A percentile compares a stretch with the other conserved stretches of the same genome.
Conservation (phyloP, 495 filamentous ascomycete genomes). For the Niebla homalea region DNA sequence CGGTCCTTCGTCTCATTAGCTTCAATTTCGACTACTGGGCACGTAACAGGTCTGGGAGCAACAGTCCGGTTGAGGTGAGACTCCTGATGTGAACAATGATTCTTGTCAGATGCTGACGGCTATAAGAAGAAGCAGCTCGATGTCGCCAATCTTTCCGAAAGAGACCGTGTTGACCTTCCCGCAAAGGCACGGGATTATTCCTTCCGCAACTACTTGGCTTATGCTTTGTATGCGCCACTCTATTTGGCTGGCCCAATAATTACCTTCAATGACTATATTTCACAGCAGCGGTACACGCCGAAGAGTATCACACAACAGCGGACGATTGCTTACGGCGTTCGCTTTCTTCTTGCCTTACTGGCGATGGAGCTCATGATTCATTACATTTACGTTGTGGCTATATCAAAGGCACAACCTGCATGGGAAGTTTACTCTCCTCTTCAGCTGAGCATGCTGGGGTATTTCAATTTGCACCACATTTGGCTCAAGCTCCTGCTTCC, state of each 20-base stretch:
- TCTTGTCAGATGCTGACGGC: slow-evolving; percentile 37
- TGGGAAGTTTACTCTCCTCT: slow-evolving; percentile 79
- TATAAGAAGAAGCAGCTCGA: slow-evolving; percentile 98
- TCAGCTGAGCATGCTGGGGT: slow-evolving; percentile 82
- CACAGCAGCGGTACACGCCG: slow-evolving; percentile 62
- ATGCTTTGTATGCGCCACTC: slow-evolving; percentile 79
- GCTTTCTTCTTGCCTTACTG: slow-evolving; percentile 71
- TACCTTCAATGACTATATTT: slow-evolving; percentile 97
- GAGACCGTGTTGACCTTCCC: slow-evolving; percentile 68
- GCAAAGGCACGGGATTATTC: slow-evolving; percentile 56
- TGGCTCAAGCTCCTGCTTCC: slow-evolving; percentile 96
- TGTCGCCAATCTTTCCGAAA: slow-evolving; percentile 68
- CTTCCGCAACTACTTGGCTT: slow-evolving; percentile 76
- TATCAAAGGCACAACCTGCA: slow-evolving; percentile 62
- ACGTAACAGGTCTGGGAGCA: slow-evolving; percentile 42
- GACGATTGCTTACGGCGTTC: slow-evolving; percentile 66
- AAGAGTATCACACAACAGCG: slow-evolving; percentile 51
- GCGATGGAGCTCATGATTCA: slow-evolving; percentile 90
- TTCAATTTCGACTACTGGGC: slow-evolving; percentile 99
- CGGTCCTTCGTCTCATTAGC: slow-evolving; percentile 81
- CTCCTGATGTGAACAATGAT: slow-evolving; percentile 5
- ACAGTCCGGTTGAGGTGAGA: slow-evolving; percentile 71
- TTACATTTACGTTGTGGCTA: slow-evolving; percentile 86
- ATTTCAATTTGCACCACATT: slow-evolving; percentile 93
- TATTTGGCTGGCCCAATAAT: slow-evolving; percentile 89